Base-by-base conservation (phyloP, 1,284 basidiomycete genomes). In the Trichosporon ovoides region DNA sequence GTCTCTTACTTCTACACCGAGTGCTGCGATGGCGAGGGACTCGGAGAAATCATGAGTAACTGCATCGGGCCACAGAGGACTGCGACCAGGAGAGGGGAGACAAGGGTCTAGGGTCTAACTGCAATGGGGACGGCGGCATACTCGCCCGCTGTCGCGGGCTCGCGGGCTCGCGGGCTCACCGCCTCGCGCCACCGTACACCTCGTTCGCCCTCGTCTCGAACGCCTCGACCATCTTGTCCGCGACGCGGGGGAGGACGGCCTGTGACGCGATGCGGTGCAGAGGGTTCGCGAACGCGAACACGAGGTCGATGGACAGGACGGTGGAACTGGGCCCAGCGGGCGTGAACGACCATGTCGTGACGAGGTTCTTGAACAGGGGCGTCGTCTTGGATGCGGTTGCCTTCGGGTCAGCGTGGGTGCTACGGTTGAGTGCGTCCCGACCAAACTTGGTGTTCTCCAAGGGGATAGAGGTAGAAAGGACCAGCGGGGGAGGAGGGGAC, bases 261-360 rank as follows among this genome's bases (percentile, higher is more conserved):
- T 86, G 82, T 5, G 89, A 89, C 18, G 93, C 83, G 1, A 86
- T 83, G 1, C 89, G 88, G 71, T 97, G 87, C 36, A 95, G 67
- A 0, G 92, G 92, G 71, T 87, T 94, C 43, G 87, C 82, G 70
- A 98, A 98, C 22, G 87, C 85, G 73, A 90, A 98, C 1, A 83
- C 81, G 33, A 98, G 80, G 66, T 92, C 87, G 59, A 92, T 82
- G 12, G 85, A 87, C 53, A 93, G 84, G 19, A 91, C 75, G 0
- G 90, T 92, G 16, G 86, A 82, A 11, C 72, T 10, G 11, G 49
- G 46, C 2, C 37, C 55, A 28, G 51, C 60, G 31, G 52, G 55
- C 33, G 57, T 33, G 12, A 49, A 60, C 35, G 74, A 77, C 55
- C 81, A 98, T 3, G 82, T 83, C 1, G 93, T 94, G 34, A 83